Evolutionary conservation across 148 eudicot species (phyloP).

Genomic region (Chenopodium formosanum): DNA sequence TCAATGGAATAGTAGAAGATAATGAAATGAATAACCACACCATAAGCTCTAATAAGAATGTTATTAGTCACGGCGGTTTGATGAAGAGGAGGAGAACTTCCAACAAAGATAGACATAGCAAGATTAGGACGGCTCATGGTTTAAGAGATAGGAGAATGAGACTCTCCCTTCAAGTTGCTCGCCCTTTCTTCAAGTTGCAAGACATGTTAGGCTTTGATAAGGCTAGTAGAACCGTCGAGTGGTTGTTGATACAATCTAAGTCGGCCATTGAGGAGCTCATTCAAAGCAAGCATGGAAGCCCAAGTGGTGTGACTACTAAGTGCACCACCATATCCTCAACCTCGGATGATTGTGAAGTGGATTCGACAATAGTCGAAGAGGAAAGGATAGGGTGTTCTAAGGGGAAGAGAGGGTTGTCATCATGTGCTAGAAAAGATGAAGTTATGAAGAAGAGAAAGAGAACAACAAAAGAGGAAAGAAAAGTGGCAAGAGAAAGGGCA

Average conservation of each 20-base stretch:
- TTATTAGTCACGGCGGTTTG: not conserved
- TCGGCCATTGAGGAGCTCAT: constrained; percentile 47
- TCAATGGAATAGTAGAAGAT: constrained; percentile 16
- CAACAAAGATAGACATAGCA: constrained; percentile 72
- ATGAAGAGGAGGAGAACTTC: constrained; percentile 34
- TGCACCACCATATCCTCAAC: constrained; percentile 36
- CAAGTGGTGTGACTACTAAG: constrained; percentile 36
- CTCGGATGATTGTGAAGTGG: constrained; percentile 46
- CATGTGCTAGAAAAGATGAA: constrained; percentile 13
- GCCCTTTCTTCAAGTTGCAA: constrained; percentile 55
- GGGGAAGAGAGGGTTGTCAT: constrained; percentile 1
- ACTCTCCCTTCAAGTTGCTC: constrained; percentile 62
- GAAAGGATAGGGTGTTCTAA: constrained; percentile 8
- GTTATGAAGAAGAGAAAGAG: constrained; percentile 11
- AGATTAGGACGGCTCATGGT: constrained; percentile 65
- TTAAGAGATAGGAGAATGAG: constrained; percentile 72
- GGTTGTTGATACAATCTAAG: constrained; percentile 50
- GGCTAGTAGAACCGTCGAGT: constrained; percentile 61
- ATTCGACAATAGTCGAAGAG: constrained; percentile 20
- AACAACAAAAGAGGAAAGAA: constrained; percentile 42
- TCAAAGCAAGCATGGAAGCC: constrained; percentile 30
- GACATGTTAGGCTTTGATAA: constrained; percentile 61
- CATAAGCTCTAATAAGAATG: not conserved
- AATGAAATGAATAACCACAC: not conserved
- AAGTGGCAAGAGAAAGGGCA: constrained; percentile 54